These are phyloP conservation scores for Misopates orontium DNA, from an alignment of 257 asterid species.

Conservation along the genomic window DNA sequence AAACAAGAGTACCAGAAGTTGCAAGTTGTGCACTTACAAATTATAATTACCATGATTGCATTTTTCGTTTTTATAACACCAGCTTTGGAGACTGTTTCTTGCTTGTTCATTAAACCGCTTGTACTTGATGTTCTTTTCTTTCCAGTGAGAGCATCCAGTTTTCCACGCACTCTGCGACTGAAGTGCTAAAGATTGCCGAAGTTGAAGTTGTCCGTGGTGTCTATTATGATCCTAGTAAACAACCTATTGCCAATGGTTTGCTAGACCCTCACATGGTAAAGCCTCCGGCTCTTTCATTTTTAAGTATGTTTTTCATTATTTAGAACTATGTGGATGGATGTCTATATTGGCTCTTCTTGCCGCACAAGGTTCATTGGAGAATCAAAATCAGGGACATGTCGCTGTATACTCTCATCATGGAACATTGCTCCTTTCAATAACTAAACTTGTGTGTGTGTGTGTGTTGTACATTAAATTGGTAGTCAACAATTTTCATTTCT, in stretches of 20 bases:
- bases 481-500: no score
- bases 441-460: not conserved
- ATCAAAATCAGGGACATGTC: not conserved
- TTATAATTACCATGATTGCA: not conserved
- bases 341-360: not conserved
- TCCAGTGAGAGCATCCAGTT: constrained; percentile 77
- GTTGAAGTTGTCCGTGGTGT: constrained; percentile 60
- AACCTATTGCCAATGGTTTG: constrained; percentile 64
- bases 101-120: constrained; percentile 18
- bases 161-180: constrained; percentile 63
- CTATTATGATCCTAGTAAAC: constrained; percentile 51
- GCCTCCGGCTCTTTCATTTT: not conserved
- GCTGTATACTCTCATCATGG: not conserved
- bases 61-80: not conserved
- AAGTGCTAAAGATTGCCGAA: constrained; percentile 64
- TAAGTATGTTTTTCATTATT: not conserved
- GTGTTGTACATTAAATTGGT: no score
- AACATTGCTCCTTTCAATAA: not conserved
- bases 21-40: no score
- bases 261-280: constrained; percentile 86
- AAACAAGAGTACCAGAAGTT: not conserved
- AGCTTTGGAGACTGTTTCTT: constrained; percentile 2
- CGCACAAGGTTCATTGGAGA: not conserved
- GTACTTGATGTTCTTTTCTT: constrained; percentile 20
- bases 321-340: not conserved